Evolutionary conservation across 108 stramenopile species (phyloP).

Genomic region (Skeletonema marinoi): DNA sequence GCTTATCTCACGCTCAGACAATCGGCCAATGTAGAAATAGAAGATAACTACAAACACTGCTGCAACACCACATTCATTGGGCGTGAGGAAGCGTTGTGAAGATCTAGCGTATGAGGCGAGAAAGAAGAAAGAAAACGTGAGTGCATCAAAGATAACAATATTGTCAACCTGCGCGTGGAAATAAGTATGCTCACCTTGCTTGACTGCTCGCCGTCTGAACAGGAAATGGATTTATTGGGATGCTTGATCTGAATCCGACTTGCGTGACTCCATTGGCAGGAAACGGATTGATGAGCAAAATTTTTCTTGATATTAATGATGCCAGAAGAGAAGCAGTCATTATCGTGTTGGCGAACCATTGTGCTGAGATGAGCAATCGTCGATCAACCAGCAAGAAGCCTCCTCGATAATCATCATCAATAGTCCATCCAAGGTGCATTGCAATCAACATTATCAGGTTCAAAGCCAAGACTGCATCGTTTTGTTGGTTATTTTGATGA

Average conservation of each 20-base stretch:
- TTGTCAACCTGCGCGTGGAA: not conserved
- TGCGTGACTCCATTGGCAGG: constrained; percentile 37
- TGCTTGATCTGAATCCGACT: constrained; percentile 2
- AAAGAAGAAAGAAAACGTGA: not conserved
- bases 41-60: constrained; percentile 27
- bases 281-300: constrained; percentile 40
- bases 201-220: constrained; percentile 38
- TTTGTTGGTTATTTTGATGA: not conserved
- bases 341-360: constrained; percentile 66
- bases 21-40: constrained; percentile 60
- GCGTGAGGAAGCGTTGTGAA: constrained; percentile 5
- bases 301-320: constrained; percentile 57
- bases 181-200: not conserved
- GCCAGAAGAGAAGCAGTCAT: constrained; percentile 55
- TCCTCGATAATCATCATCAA: constrained; percentile 46
- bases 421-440: constrained; percentile 54
- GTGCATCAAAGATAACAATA: not conserved
- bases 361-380: constrained; percentile 62
- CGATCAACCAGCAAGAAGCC: constrained; percentile 59
- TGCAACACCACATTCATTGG: constrained; percentile 37
- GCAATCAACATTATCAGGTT: constrained; percentile 65
- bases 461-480: constrained; percentile 19
- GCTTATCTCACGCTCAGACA: constrained; percentile 60
- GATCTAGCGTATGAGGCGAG: not conserved
- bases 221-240: constrained; percentile 39